Base-by-base conservation (phyloP, 148 eudicot genomes). In the Heliamphora exappendiculata region DNA sequence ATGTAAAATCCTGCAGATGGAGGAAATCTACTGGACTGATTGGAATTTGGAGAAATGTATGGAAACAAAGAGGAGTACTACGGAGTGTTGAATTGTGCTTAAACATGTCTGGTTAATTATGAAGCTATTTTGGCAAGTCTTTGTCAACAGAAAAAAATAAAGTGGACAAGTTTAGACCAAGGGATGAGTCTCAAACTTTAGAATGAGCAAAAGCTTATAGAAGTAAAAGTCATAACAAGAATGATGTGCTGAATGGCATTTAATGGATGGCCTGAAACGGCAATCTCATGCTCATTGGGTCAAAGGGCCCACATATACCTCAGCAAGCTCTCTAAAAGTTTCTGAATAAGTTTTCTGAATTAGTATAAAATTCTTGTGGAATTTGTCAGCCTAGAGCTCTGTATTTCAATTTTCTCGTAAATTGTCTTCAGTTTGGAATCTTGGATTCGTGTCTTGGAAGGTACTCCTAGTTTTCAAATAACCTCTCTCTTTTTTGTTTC, bases 391-490 rank as follows among this genome's bases (percentile, higher is more conserved):
- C 17, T 29, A 70, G 39, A 50, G 55, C 10, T 16, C 73, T 70
- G 39, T 42, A 29, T 70, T 68, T 47, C 39, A 22, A 13, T 24
- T 24, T 31, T 67, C 72, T 41, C 7, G 5, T 42, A 24, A 42
- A 22, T 53, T 49, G 39, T 49, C 16, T 49, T 19, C n/a, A 22
- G 36, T 33, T 33, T 13, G 39, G 16, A 42, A 47, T 70, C 73
- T 17, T 70, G 7, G 29, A 68, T 68, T 68, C 71, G 47, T 70
- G 2, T 47, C 37, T 70, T 70, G 73, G 51, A 22, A n/a, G 24
- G 72, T 12, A 24, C 19, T n/a, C 55, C 47, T 22, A 2, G 50
- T 45, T n/a, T 17, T 34, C 24, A 26, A 16, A 51, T 28, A 69
- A 69, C n/a, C 55, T 45, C 11, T 12, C 47, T 45, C 28, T 45